A percentile compares a stretch with the other conserved stretches of the same genome.
These are phyloP conservation scores for Hypoxylon lienhwacheense DNA, from an alignment of 495 filamentous ascomycete genomes.

Conservation along the genomic window DNA sequence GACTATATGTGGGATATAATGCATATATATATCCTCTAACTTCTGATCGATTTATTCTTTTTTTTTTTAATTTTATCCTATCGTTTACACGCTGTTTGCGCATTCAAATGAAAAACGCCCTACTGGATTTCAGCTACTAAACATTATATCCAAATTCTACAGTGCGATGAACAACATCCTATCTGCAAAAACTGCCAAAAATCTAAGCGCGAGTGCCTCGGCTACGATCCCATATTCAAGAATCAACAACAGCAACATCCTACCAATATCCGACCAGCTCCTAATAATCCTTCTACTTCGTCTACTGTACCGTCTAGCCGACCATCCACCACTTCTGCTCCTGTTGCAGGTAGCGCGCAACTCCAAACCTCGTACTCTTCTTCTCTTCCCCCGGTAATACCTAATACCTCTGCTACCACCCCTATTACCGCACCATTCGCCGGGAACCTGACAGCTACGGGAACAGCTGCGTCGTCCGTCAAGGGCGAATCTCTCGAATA, in stretches of 20 bases:
- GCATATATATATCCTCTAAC: no score
- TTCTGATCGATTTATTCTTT: no score
- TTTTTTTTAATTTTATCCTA: no score
- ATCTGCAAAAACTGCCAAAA: slow-evolving; percentile 97
- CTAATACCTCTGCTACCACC: slow-evolving; percentile 35
- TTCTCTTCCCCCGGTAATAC: slow-evolving; percentile 34
- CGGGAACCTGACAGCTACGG: slow-evolving; percentile 41
- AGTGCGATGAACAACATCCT: slow-evolving; percentile 98
- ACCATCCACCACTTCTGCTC: slow-evolving; percentile 46
- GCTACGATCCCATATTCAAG: slow-evolving; percentile 98
- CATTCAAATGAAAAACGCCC: neutral
- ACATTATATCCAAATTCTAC: slow-evolving; percentile 10
- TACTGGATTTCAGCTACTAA: slow-evolving; percentile 20
- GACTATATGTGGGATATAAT: no score
- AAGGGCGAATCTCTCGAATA: slow-evolving; percentile 68
- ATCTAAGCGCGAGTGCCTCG: slow-evolving; percentile 94
- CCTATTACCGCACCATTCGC: slow-evolving; percentile 25
- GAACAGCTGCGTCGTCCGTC: slow-evolving; percentile 57
- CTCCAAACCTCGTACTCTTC: slow-evolving; percentile 24
- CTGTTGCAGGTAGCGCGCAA: slow-evolving; percentile 36
- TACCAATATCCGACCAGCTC: slow-evolving; percentile 38
- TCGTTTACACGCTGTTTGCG: neutral
- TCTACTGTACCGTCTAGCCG: slow-evolving; percentile 41
- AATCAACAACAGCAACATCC: slow-evolving; percentile 59
- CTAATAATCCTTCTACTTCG: slow-evolving; percentile 31